A percentile compares a stretch with the other conserved stretches of the same genome.
Evolutionary conservation across 2,329 filamentous ascomycete genomes (phyloP).

Genomic region (Calonectria pteridis): DNA sequence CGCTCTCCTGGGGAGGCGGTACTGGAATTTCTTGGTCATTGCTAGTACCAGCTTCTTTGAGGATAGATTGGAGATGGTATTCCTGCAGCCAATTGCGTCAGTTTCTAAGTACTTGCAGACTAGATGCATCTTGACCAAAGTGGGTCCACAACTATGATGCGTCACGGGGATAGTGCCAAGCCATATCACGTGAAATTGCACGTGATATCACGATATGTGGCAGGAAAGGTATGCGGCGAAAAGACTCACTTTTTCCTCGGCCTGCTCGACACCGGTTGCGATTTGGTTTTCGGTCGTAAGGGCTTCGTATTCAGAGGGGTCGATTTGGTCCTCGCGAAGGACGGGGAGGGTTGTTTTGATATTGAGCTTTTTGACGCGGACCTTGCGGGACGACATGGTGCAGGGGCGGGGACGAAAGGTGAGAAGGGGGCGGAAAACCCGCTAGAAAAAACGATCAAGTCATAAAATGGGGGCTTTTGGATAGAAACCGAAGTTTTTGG

Average conservation of each 20-base stretch:
- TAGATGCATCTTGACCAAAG: background rate
- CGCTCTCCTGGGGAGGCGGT: conserved; percentile 72
- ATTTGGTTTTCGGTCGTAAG: conserved; percentile 87
- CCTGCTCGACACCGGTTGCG: conserved; percentile 96
- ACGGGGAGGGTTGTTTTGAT: conserved; percentile 90
- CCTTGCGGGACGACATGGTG: conserved; percentile 75
- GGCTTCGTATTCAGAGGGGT: conserved; percentile 86
- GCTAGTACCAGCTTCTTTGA: conserved; percentile 67
- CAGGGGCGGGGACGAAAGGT: conserved; percentile 53
- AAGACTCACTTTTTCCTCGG: conserved; percentile 92
- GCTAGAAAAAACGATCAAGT: conserved; percentile 73
- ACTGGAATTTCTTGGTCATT: conserved; percentile 74
- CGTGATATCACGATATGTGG: conserved; percentile 59
- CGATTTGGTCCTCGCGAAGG: conserved; percentile 90
- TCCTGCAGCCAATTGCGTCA: conserved; percentile 70
- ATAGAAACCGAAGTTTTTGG: conserved; percentile 60
- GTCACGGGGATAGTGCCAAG: conserved; percentile 24
- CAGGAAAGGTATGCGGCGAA: conserved; percentile 34
- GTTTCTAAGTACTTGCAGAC: conserved; percentile 34
- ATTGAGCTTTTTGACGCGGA: conserved; percentile 91
- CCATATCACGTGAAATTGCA: conserved; percentile 60
- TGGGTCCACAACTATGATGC: conserved; percentile 25
- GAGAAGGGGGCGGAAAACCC: conserved; percentile 67
- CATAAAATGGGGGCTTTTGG: conserved; percentile 71
- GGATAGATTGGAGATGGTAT: conserved; percentile 92